Evolutionary conservation across 78 protist species (phyloP).

Genomic region (Anaeramoeba flamelloides): DNA sequence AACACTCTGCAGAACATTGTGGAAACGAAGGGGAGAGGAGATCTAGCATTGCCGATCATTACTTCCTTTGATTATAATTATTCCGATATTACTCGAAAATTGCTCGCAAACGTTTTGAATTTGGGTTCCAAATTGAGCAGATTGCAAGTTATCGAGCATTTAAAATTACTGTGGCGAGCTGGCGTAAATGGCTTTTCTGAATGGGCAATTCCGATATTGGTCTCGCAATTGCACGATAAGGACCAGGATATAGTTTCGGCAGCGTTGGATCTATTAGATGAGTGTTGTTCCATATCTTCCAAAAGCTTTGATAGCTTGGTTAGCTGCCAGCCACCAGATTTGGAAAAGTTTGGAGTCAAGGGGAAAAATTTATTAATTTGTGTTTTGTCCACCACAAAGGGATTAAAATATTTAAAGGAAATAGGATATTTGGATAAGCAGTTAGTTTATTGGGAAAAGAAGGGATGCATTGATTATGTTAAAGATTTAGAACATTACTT

Average conservation of each 20-base stretch:
- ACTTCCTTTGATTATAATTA: background rate
- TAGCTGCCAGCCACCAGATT: background rate
- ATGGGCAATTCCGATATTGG: background rate
- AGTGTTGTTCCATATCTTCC: background rate
- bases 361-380: background rate
- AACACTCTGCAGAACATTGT: background rate
- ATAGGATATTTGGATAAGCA: background rate
- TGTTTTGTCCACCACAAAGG: background rate
- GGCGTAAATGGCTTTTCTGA: background rate
- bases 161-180: background rate
- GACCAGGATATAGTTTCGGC: background rate
- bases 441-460: background rate
- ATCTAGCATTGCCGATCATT: background rate
- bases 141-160: background rate
- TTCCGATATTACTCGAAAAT: background rate
- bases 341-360: background rate
- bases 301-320: background rate
- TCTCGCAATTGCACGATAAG: background rate
- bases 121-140: background rate
- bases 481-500: background rate
- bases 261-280: background rate
- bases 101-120: background rate
- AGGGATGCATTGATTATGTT: background rate
- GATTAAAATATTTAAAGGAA: background rate
- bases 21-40: background rate